Evolutionary conservation across 2,329 filamentous ascomycete genomes (phyloP), one percentile per base, ranked within the genome.

Genomic region (Penicillium sp.): DNA sequence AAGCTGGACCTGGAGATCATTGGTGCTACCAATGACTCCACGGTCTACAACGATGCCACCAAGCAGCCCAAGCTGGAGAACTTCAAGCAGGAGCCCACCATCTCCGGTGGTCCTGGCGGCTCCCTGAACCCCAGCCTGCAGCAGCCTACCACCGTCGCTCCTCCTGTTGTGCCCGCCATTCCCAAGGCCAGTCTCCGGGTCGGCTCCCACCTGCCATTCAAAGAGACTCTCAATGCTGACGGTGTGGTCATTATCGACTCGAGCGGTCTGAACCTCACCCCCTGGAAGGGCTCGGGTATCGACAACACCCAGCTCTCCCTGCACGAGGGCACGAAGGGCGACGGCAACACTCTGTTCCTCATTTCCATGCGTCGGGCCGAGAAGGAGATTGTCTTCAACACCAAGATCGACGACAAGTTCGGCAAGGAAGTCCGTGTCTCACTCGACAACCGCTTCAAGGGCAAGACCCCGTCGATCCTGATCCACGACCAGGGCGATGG

Each of bases 201-300:
- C 39, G 33, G 33, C 30, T 25, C 35, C 1, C 13, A 3, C 25
- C 27, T 46, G 44, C 10, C 38, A 16, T 50, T 54, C 38, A 47
- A 50, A 44, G 33, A 44, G 16, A 16, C 36, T 18, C 20, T 54
- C 14, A 28, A 22, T 3, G 18, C 44, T 20, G 51, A 54, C 16
- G n/a, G 31, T 24, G 51, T 54, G 13, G 47, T 54, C 4, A 38
- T 54, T 8, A 47, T 54, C 25, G 51, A 54, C 16, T 54, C 51
- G 1, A 5, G 16, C 14, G 44, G 38, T 18, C 9, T 54, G 25
- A 40, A 54, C 31, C n/a, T 50, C 13, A 44, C 18, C n/a, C 47
- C 47, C 1, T 16, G n/a, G 7, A 54, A 48, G 31, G 20, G 27
- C 6, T 22, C 27, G 5, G 44, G 39, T 10, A 50, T 54, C 25